A percentile compares a stretch with the other conserved stretches of the same genome.
These are phyloP conservation scores for Diaporthe sp. DNA, from an alignment of 2,329 filamentous ascomycete genomes.

Conservation along the genomic window DNA sequence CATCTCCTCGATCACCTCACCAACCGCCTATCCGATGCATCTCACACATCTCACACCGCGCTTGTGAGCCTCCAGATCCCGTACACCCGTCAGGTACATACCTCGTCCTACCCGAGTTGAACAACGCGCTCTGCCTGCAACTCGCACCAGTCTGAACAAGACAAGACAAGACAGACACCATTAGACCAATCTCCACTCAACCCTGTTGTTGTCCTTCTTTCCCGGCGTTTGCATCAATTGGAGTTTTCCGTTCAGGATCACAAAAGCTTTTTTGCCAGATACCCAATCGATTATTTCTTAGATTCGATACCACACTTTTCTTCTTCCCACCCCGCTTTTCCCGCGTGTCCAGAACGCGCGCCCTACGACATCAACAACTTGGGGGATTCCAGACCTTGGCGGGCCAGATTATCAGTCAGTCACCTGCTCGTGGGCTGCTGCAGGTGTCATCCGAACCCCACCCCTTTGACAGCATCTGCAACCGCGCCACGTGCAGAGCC, in stretches of 20 bases:
- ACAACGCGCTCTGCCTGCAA: conserved; percentile 1
- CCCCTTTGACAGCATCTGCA: conserved; percentile 28
- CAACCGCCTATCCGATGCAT: conserved; percentile 18
- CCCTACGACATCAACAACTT: conserved; percentile 11
- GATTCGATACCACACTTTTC: conserved; percentile 35
- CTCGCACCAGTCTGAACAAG: background rate
- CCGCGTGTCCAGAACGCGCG: conserved; percentile 16
- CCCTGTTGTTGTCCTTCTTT: conserved; percentile 40
- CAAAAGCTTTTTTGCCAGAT: conserved; percentile 38
- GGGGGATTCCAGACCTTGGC: background rate
- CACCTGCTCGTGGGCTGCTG: conserved; percentile 28
- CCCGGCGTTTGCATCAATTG: conserved; percentile 38
- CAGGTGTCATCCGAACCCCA: conserved; percentile 30
- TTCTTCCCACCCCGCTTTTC: conserved; percentile 18
- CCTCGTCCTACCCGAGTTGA: background rate
- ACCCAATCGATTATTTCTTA: conserved; percentile 43
- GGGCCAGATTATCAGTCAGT: conserved; percentile 8
- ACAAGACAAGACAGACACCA: background rate
- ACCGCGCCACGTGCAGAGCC: conserved; percentile 12
- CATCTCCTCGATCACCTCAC: conserved; percentile 21
- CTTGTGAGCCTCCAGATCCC: conserved; percentile 10
- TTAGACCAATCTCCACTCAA: conserved; percentile 46
- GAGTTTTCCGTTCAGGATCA: conserved; percentile 41
- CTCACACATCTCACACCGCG: conserved; percentile 3
- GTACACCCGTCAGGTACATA: background rate